Percentiles rank a stretch among this genome's conserved stretches.
phyloP scores from a whole-genome alignment of 2,329 filamentous ascomycete genomes.

The Chaetomium sp. region DNA sequence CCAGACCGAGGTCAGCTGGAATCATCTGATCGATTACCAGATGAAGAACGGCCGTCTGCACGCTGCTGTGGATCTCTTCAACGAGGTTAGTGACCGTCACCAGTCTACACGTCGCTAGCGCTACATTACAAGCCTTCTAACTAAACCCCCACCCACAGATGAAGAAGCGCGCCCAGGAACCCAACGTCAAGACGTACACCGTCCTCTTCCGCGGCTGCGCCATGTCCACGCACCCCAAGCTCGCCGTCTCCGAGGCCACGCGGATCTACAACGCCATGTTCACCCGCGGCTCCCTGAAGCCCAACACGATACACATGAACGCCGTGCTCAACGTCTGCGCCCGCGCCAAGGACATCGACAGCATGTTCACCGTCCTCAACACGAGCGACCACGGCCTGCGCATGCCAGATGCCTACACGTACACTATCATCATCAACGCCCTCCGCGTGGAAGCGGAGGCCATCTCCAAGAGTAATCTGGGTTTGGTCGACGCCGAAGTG shows the following conservation, averaged over 20 bases:
- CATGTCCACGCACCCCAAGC: constrained; percentile 48
- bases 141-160: constrained; percentile 52
- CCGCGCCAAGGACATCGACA: constrained; percentile 67
- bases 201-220: constrained; percentile 73
- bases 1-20: constrained; percentile 75
- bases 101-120: background rate
- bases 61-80: constrained; percentile 73
- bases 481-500: constrained; percentile 26
- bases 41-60: constrained; percentile 55
- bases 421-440: constrained; percentile 75
- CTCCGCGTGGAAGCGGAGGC: constrained; percentile 46
- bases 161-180: constrained; percentile 83
- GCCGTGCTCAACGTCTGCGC: constrained; percentile 79
- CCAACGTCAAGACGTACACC: constrained; percentile 78
- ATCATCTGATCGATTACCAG: constrained; percentile 69
- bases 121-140: background rate
- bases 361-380: constrained; percentile 69
- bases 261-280: constrained; percentile 72
- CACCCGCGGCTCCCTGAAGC: constrained; percentile 55
- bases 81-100: constrained; percentile 55
- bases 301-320: constrained; percentile 79
- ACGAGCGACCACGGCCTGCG: constrained; percentile 59
- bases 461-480: background rate
- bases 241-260: constrained; percentile 62
- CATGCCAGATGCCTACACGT: constrained; percentile 66